phyloP scores from a whole-genome alignment of 1,139 yeast genomes.

The Blastobotrys proliferans region DNA sequence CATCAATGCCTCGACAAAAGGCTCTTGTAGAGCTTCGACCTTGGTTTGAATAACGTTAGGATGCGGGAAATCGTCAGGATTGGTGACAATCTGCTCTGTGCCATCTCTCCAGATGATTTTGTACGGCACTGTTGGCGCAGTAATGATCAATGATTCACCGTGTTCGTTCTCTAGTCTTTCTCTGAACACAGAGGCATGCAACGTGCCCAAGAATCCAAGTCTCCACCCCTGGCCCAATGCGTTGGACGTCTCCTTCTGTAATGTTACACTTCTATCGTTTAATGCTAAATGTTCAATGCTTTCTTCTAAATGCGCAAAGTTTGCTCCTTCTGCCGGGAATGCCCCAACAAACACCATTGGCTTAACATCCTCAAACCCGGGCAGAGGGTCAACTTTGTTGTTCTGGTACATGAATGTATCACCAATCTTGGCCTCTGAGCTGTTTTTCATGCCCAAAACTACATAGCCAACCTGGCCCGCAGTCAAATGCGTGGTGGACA shows the following conservation, averaged over 20 bases:
- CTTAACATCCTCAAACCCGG: conserved; percentile 94
- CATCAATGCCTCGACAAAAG: conserved; percentile 86
- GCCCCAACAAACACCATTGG: conserved; percentile 99
- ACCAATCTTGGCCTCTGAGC: conserved; percentile 84
- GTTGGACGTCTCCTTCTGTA: conserved; percentile 86
- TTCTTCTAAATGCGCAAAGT: conserved; percentile 84
- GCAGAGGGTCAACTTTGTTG: conserved; percentile 66
- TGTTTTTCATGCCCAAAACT: conserved; percentile 88
- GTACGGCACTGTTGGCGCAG: conserved; percentile 96
- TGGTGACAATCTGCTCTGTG: conserved; percentile 60
- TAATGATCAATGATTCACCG: conserved; percentile 86
- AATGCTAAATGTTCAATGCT: conserved; percentile 82
- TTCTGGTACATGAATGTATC: conserved; percentile 81
- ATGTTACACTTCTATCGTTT: conserved; percentile 86
- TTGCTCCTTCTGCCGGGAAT: conserved; percentile 92
- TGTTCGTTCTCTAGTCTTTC: conserved; percentile 90
- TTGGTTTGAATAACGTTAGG: conserved; percentile 35
- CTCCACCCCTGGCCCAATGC: conserved; percentile 99
- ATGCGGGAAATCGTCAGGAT: conserved; percentile 91
- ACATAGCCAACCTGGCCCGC: conserved; percentile 96
- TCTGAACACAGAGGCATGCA: conserved; percentile 92
- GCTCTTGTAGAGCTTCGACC: conserved; percentile 69
- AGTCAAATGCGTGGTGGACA: conserved; percentile 50
- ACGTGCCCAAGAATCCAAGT: conserved; percentile 86
- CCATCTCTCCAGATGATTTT: conserved; percentile 64